Base-by-base conservation (phyloP, 495 filamentous ascomycete genomes). In the Aspergillus avenaceus region DNA sequence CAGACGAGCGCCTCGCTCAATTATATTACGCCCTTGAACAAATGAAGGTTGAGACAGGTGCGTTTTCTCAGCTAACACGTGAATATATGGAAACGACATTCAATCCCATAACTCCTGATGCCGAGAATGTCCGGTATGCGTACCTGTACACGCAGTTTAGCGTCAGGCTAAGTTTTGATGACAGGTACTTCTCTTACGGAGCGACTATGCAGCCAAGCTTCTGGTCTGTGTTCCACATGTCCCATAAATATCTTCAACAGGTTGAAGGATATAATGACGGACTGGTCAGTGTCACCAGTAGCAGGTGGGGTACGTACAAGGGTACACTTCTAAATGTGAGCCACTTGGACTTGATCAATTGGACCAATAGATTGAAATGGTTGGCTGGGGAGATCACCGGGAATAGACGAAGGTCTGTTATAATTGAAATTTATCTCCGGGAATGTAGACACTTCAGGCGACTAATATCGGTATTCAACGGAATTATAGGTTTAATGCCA, bases 301-400 rank as follows among this genome's bases (percentile, higher is more conserved):
- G 85, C 53, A 76, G 79, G 58, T 97, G 92, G 91, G 93, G 93
- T 3, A 69, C 69, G 16, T 97, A 97, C 63, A 88, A 92, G 64
- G 93, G 93, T 4, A 97, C 93, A 3, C 65, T 98, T n/a, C 67
- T 91, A 5, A 83, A 81, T 8, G 90, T 95, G 24, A 95, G 84
- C 65, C 93, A 98, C 68, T 69, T 97, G 5, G 91, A 96, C 58
- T 71, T 96, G 45, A 98, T 97, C 65, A 97, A 97, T 69, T 98
- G 92, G 93, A 91, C 83, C 43, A 97, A 96, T 59, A 74, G 87
- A 44, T 51, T 95, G 26, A 79, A 84, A 52, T 95, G 83, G 82
- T 75, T 83, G 29, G 60, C 86, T 14, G 82, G 80, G 54, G 76
- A 84, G 54, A 69, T 85, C 58, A 82, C 81, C 49, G 87, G 90